Conservation (phyloP, 2,329 filamentous ascomycete genomes). For the Fusarium humuli region DNA sequence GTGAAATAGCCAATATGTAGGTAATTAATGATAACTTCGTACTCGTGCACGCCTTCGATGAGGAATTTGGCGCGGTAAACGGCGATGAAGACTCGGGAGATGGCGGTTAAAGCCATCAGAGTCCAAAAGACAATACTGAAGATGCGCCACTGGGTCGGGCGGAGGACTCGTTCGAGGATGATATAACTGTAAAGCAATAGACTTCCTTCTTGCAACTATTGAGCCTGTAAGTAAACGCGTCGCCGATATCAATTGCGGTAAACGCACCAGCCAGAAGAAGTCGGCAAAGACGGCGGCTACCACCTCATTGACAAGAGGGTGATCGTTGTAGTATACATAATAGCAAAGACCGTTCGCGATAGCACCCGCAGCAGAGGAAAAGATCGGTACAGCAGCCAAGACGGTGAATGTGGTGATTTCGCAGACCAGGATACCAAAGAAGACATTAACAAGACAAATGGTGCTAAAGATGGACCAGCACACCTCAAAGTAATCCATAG, state of each 20-base stretch:
- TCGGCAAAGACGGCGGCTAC: conserved; percentile 55
- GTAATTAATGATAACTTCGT: conserved; percentile 48
- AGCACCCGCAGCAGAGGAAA: conserved; percentile 52
- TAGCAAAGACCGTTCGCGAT: conserved; percentile 57
- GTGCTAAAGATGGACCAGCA: conserved; percentile 58
- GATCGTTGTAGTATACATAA: conserved; percentile 53
- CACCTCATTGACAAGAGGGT: conserved; percentile 42
- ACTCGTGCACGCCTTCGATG: conserved; percentile 41
- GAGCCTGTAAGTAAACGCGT: fast-evolving
- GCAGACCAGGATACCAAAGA: conserved; percentile 53
- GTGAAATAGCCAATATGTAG: conserved; percentile 57
- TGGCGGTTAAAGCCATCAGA: conserved; percentile 63
- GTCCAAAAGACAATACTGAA: conserved; percentile 67
- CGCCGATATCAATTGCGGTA: fast-evolving
- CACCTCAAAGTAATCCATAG: conserved; percentile 50
- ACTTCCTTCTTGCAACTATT: conserved; percentile 56
- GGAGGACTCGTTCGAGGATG: conserved; percentile 63
- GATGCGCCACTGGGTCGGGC: conserved; percentile 53
- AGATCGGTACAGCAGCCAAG: conserved; percentile 53
- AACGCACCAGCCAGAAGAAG: conserved; percentile 54
- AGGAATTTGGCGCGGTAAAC: conserved; percentile 49
- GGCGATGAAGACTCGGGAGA: conserved; percentile 59
- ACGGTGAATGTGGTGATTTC: conserved; percentile 53
- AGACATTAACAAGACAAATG: conserved; percentile 53
- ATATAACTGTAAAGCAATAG: conserved; percentile 62